phyloP scores from a whole-genome alignment of 2,329 filamentous ascomycete genomes.

The Chaetomiaceae sp. region DNA sequence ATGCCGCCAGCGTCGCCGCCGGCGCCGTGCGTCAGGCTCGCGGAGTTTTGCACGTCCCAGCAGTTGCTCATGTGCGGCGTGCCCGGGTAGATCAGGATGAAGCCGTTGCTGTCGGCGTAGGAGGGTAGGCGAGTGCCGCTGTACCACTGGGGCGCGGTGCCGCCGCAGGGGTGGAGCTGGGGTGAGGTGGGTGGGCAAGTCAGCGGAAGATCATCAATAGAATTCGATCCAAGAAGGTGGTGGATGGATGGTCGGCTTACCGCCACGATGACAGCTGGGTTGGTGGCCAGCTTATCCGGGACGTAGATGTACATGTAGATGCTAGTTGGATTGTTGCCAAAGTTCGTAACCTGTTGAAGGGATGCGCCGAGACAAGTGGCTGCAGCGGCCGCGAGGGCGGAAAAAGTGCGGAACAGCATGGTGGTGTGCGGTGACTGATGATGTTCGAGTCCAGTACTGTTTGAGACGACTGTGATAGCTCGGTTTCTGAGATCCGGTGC shows the following conservation, averaged over 20 bases:
- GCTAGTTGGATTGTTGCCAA: conserved; percentile 31
- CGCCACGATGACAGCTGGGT: conserved; percentile 40
- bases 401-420: too few relatives aligned
- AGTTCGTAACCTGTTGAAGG: conserved; percentile 23
- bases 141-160: conserved; percentile 37
- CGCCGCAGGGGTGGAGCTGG: conserved; percentile 40
- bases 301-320: conserved; percentile 38
- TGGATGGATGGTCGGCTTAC: conserved; percentile 17
- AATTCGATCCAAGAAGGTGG: background rate
- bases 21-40: conserved; percentile 41
- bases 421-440: too few relatives aligned
- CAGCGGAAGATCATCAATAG: background rate
- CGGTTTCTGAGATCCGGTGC: too few relatives aligned
- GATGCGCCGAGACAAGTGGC: conserved; percentile 21
- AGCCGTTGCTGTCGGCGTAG: conserved; percentile 28
- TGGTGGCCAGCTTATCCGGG: conserved; percentile 29
- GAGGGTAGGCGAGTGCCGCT: conserved; percentile 39
- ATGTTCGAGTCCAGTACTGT: too few relatives aligned
- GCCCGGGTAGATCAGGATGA: conserved; percentile 42
- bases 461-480: too few relatives aligned
- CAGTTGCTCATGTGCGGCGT: conserved; percentile 39
- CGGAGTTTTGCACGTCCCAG: conserved; percentile 47
- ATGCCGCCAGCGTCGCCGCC: conserved; percentile 46
- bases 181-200: background rate
- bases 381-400: too few relatives aligned